Conservation (phyloP, 371 early-diverging fungal species). For the Mucor mucedo region DNA sequence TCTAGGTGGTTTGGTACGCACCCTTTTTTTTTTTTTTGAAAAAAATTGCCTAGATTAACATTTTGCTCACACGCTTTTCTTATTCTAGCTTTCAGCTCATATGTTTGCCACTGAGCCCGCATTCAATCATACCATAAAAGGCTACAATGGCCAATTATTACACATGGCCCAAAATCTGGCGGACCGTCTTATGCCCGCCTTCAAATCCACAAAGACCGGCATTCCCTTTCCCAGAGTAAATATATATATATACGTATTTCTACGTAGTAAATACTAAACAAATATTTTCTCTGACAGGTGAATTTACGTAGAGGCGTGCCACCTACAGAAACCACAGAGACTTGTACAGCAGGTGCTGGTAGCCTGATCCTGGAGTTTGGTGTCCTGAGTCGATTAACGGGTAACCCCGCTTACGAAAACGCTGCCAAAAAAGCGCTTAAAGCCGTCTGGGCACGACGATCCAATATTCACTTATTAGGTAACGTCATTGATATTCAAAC, state of each 20-base stretch:
- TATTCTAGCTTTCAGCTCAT: conserved; percentile 78
- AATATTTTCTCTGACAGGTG: conserved; percentile 24
- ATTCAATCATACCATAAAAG: conserved; percentile 54
- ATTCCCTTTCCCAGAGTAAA: conserved; percentile 82
- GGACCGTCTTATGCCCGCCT: conserved; percentile 89
- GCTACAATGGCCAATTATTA: conserved; percentile 82
- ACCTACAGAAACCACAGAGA: conserved; percentile 71
- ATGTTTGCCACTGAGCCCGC: conserved; percentile 77
- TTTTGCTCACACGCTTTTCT: not conserved
- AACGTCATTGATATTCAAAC: conserved; percentile 80
- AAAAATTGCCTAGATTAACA: not conserved
- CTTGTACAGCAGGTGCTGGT: conserved; percentile 94
- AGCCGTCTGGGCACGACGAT: conserved; percentile 80
- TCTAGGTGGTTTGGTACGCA: conserved; percentile 81
- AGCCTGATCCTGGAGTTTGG: conserved; percentile 96
- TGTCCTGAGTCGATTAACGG: conserved; percentile 84
- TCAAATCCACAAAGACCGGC: conserved; percentile 79
- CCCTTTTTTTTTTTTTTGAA: not conserved
- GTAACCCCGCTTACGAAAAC: conserved; percentile 75
- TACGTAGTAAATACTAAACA: not conserved
- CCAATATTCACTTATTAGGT: conserved; percentile 80
- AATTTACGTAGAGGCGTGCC: conserved; percentile 81
- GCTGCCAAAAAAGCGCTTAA: conserved; percentile 76
- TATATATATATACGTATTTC: no score
- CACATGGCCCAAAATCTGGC: conserved; percentile 83